Percentiles rank a stretch among this genome's conserved stretches.
Conservation (phyloP, 495 filamentous ascomycete genomes). For the Apiosordaria backusii region DNA sequence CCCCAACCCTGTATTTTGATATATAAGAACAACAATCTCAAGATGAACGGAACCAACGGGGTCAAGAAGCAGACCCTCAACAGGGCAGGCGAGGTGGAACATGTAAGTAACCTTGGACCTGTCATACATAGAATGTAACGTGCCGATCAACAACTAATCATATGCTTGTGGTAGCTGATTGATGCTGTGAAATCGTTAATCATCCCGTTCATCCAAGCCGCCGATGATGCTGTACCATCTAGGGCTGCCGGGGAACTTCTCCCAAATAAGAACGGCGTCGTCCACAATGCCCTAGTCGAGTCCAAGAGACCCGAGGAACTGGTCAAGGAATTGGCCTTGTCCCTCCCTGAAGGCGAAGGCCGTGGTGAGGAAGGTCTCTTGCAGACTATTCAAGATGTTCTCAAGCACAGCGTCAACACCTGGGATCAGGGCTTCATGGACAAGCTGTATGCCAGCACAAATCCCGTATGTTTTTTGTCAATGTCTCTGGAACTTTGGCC, state of each 20-base stretch:
- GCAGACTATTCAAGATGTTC: conserved; percentile 58
- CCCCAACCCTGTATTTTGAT: conserved; percentile 10
- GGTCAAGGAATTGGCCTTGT: conserved; percentile 57
- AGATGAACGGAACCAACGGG: conserved; percentile 24
- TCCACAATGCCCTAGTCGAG: conserved; percentile 64
- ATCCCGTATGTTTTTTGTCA: conserved; percentile 53
- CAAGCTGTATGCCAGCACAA: conserved; percentile 83
- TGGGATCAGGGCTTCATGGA: conserved; percentile 96
- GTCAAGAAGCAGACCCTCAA: conserved; percentile 20
- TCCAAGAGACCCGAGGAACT: conserved; percentile 68
- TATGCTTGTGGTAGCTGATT: conserved; percentile 54
- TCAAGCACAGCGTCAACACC: conserved; percentile 87
- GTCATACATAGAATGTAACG: not conserved
- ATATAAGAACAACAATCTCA: not conserved
- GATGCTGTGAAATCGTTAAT: conserved; percentile 69
- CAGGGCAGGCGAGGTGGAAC: conserved; percentile 34
- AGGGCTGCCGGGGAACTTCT: conserved; percentile 51
- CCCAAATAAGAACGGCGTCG: conserved; percentile 41
- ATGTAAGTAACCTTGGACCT: too few species aligned
- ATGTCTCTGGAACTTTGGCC: not conserved
- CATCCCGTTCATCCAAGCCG: conserved; percentile 71
- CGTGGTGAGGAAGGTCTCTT: conserved; percentile 70
- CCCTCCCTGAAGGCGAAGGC: conserved; percentile 59
- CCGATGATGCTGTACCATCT: conserved; percentile 59
- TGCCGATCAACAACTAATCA: not conserved